Evolutionary conservation across 371 early-diverging fungal genomes (phyloP), one percentile per base, ranked within the genome.

Genomic region (Mucor racemosus): DNA sequence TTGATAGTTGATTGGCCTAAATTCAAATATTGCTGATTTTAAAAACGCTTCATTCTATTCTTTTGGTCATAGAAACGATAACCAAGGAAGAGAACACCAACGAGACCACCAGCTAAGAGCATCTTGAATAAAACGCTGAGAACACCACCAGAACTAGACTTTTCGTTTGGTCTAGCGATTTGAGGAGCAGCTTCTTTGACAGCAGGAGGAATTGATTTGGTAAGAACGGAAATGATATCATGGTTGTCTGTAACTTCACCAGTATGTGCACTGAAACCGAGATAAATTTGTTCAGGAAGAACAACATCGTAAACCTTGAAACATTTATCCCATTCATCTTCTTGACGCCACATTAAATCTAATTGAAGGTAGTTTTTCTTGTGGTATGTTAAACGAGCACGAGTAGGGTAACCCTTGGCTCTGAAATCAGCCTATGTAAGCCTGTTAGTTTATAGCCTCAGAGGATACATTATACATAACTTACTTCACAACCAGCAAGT

Each of bases 201-300:
- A 19, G 74, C 72, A 55, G 82, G 79, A 60, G 66, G 63, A 53
- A 88, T 58, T 0, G 79, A 73, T 50, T 69, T 76, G 33, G 89
- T 87, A 14, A 81, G 73, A 35, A 95, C 86, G 14, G 82, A 78
- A 59, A 92, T 77, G 62, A 95, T 86, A 68, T 95, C 95, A 71
- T 95, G 95, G 65, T 90, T 89, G 72, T 95, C 91, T 40, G 88
- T 84, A 36, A 96, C 89, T 60, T 94, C 96, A 62, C 98, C 98
- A 0, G 98, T 98, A 46, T 88, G 86, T 7, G 97, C 93, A 46
- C 92, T 86, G 81, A 97, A 97, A 10, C 97, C 97, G 19, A 97
- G 80, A 76, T 94, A 97, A 15, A 88, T 83, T 57, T 81, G 72
- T 3, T 77, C 66, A 0, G 97, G 97, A 66, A 98, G 78, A 26